Base-by-base conservation (phyloP, 2,329 filamentous ascomycete genomes). In the Thermothelomyces thermophilus region DNA sequence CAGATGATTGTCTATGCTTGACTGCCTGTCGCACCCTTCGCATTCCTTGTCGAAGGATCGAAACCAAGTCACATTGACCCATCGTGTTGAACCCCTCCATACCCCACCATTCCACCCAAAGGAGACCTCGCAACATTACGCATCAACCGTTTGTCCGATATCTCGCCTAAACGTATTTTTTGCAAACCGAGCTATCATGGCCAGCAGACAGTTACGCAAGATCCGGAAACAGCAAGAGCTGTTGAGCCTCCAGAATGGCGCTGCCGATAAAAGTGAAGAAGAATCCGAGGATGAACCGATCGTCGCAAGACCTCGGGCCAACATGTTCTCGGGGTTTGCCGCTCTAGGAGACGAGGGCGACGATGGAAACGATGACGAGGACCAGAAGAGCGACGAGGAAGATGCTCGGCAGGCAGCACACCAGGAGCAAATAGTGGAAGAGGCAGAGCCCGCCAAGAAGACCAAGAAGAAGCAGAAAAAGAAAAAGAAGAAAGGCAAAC, bases 161-260 rank as follows among this genome's bases (percentile, higher is more conserved):
- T 9, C 9, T 26, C 5, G 24, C 24, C 24, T 5, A 26, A 26
- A 26, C 5, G 5, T 5, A 9, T 26, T 5, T 9, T 26, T 26
- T 26, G 5, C 24, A 26, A 26, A 26, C 9, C 24, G 9, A 9
- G 8, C 2, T 14, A 37, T 56, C 63, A 78, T 78, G 75, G 77
- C 75, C 17, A 76, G 66, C 49, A 66, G 75, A 41, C 75, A 78
- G 56, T 62, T 78, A 37, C 72, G 74, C 40, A 77, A 74, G 63
- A 65, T 78, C 31, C 73, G 74, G 50, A 70, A 75, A 62, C 72
- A 75, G 63, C 68, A 70, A 41, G 73, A 76, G 59, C 64, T 73
- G 14, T 67, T 70, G 35, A 60, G 58, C 5, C 62, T 56, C 5
- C 56, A 64, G 14, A 63, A 62, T 42, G 66, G 69, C 14, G 64